phyloP scores from a whole-genome alignment of 1,284 basidiomycete genomes.

The Tilletia horrida region DNA sequence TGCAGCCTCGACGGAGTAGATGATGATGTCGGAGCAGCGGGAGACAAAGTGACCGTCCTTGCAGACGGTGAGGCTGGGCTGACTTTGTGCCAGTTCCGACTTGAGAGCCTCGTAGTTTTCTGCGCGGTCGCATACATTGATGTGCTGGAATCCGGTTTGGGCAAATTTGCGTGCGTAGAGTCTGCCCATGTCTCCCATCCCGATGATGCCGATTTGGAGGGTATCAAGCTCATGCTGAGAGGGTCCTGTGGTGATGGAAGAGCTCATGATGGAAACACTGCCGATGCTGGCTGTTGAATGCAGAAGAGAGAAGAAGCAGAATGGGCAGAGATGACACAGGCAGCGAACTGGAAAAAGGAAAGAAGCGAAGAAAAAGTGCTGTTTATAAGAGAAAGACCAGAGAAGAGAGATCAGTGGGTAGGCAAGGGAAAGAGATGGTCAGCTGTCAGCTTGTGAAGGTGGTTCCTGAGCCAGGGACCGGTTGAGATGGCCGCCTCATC shows the following conservation, averaged over 20 bases:
- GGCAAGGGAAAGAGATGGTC: no score
- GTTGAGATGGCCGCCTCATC: neutral
- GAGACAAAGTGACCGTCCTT: slow-evolving; percentile 79
- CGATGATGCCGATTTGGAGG: slow-evolving; percentile 56
- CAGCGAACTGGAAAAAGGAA: neutral
- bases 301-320: neutral
- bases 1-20: slow-evolving; percentile 93
- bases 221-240: slow-evolving; percentile 1
- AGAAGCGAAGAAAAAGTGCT: neutral
- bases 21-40: slow-evolving; percentile 77
- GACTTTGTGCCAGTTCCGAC: slow-evolving; percentile 65
- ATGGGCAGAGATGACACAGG: neutral
- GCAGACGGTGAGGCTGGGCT: slow-evolving; percentile 64
- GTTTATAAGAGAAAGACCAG: no score
- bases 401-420: no score
- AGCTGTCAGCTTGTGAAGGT: neutral
- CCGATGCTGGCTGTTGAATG: neutral
- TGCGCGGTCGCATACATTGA: slow-evolving; percentile 87
- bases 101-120: slow-evolving; percentile 69
- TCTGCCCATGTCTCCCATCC: slow-evolving; percentile 73
- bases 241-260: neutral
- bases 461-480: no score
- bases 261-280: neutral
- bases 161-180: slow-evolving; percentile 82
- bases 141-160: slow-evolving; percentile 72